Base-by-base conservation (phyloP, 441 rosid genomes). In the Euphorbia corollata region DNA sequence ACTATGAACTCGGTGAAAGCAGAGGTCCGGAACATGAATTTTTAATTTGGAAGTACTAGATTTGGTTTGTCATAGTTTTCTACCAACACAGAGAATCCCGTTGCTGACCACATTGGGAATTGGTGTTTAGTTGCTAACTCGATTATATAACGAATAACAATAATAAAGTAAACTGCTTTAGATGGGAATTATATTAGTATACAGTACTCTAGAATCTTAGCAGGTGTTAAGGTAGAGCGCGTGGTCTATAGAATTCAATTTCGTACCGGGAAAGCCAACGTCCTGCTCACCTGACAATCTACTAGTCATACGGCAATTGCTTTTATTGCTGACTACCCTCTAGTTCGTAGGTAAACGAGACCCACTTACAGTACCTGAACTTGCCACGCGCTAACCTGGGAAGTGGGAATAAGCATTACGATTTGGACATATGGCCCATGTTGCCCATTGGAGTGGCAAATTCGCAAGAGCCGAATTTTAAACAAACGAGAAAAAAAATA, bases 91-190 rank as follows among this genome's bases (percentile, higher is more conserved):
- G 48, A 53, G 67, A 61, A 69, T 69, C 67, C 23, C 22, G 59
- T 41, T 9, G 65, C n/a, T 32, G 69, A 71, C 69, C 38, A 22
- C 60, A 24, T 64, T 48, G 74, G 74, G 74, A 71, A 58, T 57
- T 48, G 53, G 36, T 34, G n/a, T 36, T 43, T 4, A 3, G 30
- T 43, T 56, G 10, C 38, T 34, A n/a, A n/a, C n/a, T n/a, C n/a
- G n/a, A n/a, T n/a, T n/a, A n/a, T n/a, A n/a, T n/a, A n/a, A n/a
- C n/a, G n/a, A n/a, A n/a, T n/a, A n/a, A n/a, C n/a, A n/a, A n/a
- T n/a, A n/a, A n/a, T n/a, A n/a, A 36, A 36, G 27, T 60, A 2
- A 7, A 61, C 4, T n/a, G n/a, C n/a, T n/a, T n/a, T n/a, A n/a
- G n/a, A n/a, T n/a, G n/a, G n/a, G n/a, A n/a, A n/a, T n/a, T n/a